Evolutionary conservation across 352 stramenopile genomes (phyloP), one percentile per base, ranked within the genome.

Genomic region (Phytophthora meadii): DNA sequence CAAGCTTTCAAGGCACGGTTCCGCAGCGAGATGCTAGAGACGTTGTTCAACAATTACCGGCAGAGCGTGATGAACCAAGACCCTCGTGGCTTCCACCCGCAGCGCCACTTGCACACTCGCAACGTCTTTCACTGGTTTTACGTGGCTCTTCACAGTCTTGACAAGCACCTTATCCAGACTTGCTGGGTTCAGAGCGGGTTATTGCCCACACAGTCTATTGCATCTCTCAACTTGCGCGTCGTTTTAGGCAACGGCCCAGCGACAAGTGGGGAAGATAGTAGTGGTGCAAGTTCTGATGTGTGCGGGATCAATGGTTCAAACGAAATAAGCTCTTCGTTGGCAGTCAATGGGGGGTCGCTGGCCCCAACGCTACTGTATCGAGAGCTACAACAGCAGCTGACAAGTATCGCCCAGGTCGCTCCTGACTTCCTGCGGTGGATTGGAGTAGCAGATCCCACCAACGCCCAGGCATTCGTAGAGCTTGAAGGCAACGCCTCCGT

Each of bases 61-160:
- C 76, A 87, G 34, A 72, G 57, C 12, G 36, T 89, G 15, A 63
- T 88, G 25, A 79, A 46, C 17, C 82, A 88, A 44, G 65, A 82
- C 44, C 62, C 70, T 9, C 80, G 81, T 11, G 73, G 70, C 30
- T 90, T 90, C 51, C 77, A 85, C 19, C 51, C 59, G 4, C 57
- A 68, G 5, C 77, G 80, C 7, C 65, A 88, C 40, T 50, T 95
- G 54, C 83, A 95, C 54, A 87, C 83, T 24, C 78, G 83, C 34
- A 95, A 93, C 50, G 76, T 95, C n/a, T 90, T 95, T 54, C 83
- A 95, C 61, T 95, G 87, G 87, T 77, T 95, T 56, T 77, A 84
- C 53, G 74, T 93, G 34, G 83, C 87, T 46, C 65, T 95, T 11
- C 72, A 90, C 45, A 93, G 84, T 25, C 72, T 95, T 17, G 74